Percentiles rank a stretch among this genome's conserved stretches.
Evolutionary conservation across 768 basidiomycete genomes (phyloP).

Genomic region (Xerocomellus dryophilus): DNA sequence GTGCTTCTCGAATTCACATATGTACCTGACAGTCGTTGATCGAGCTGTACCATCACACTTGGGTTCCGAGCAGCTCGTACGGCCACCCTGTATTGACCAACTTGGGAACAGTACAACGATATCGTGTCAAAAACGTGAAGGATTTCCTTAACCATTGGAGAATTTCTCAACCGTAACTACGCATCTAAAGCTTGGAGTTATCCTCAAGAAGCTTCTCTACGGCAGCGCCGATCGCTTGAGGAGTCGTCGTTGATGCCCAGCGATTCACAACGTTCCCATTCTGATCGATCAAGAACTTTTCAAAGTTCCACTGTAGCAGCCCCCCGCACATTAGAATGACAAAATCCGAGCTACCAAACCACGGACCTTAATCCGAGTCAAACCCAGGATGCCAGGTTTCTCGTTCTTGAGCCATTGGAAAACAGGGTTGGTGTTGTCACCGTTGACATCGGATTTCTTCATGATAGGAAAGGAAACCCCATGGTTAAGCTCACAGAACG

Average conservation of each 20-base stretch:
- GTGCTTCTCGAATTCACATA: too few species aligned
- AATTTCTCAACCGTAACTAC: background rate
- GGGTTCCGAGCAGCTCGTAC: background rate
- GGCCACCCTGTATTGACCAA: background rate
- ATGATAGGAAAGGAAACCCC: slow-evolving; percentile 89
- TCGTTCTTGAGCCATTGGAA: slow-evolving; percentile 82
- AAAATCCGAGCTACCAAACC: background rate
- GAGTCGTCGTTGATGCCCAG: slow-evolving; percentile 76
- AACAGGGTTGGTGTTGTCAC: slow-evolving; percentile 76
- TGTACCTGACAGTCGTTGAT: too few species aligned
- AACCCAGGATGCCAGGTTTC: slow-evolving; percentile 69
- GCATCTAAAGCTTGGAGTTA: slow-evolving; percentile 16
- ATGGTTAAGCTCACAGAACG: slow-evolving; percentile 79
- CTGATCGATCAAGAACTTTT: slow-evolving; percentile 82
- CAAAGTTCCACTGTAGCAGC: slow-evolving; percentile 75
- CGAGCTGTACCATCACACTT: background rate
- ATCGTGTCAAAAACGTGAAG: background rate
- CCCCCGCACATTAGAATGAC: background rate
- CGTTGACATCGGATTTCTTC: slow-evolving; percentile 94
- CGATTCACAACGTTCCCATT: slow-evolving; percentile 71
- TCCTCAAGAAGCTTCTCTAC: slow-evolving; percentile 55
- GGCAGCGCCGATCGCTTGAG: slow-evolving; percentile 57
- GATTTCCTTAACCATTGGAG: background rate
- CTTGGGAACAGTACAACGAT: background rate
- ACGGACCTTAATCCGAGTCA: slow-evolving; percentile 71